Evolutionary conservation across 129 eudicot species (phyloP).

Genomic region (Smallanthus sonchifolius): DNA sequence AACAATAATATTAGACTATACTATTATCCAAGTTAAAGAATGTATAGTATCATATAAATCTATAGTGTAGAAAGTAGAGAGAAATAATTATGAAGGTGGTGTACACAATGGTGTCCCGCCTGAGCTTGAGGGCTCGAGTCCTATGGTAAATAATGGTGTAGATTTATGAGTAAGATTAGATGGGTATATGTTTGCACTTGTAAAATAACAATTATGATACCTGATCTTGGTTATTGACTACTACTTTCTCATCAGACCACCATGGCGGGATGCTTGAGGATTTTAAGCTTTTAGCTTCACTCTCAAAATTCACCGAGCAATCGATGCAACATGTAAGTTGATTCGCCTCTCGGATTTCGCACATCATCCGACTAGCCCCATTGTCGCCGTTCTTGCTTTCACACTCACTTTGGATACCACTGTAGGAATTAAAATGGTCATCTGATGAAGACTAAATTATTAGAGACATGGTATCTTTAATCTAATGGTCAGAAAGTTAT

Average conservation of each 20-base stretch:
- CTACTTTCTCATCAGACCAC: conserved; percentile 59
- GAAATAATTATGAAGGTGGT: no score
- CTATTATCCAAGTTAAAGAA: background rate
- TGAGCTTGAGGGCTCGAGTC: no score
- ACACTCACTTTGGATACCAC: conserved; percentile 46
- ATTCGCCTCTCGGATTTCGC: conserved; percentile 34
- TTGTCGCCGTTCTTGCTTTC: conserved; percentile 40
- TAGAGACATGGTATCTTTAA: background rate
- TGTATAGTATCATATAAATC: background rate
- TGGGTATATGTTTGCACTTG: no score
- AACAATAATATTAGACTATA: background rate
- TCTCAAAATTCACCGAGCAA: conserved; percentile 43
- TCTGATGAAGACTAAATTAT: background rate
- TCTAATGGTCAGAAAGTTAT: background rate
- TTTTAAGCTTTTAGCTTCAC: conserved; percentile 43
- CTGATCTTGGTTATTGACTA: conserved; percentile 48
- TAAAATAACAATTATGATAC: conserved; percentile 14
- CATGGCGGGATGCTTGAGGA: conserved; percentile 81
- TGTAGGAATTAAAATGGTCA: conserved; percentile 10
- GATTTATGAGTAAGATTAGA: no score
- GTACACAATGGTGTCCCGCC: no score
- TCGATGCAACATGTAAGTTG: conserved; percentile 50
- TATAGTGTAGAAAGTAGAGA: no score
- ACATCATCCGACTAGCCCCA: conserved; percentile 28
- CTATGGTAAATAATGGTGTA: no score